Evolutionary conservation across 2,329 filamentous ascomycete genomes (phyloP), one percentile per base, ranked within the genome.

Genomic region (Podosphaera leucotricha): DNA sequence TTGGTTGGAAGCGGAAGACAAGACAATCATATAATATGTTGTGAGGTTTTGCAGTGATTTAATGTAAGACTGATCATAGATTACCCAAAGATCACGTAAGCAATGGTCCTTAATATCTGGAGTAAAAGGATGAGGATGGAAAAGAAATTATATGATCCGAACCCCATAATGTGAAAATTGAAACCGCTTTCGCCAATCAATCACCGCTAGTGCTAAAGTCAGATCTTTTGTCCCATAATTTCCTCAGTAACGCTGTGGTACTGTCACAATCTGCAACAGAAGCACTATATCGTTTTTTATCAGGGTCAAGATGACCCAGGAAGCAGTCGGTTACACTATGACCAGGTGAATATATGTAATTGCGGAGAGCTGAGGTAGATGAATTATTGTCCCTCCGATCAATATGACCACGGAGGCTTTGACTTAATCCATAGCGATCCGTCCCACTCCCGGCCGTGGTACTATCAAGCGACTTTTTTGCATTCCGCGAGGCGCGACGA

Each of bases 201-300:
- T 58, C 55, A 41, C 52, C 48, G 43, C 71, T 75, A 22, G 67
- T 66, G 52, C 69, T 68, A 46, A 75, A 59, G 52, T 75, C 70
- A 56, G 66, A 61, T 41, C 64, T 69, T 62, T 71, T 75, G 39
- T 77, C 72, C 73, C 73, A 77, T 41, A 77, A 57, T 48, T 68
- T 70, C 45, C 72, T 62, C 44, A 77, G 58, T 38, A 75, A 52
- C 3, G 66, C 61, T 1, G 65, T 59, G 1, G 70, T 66, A 8
- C 63, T 65, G 41, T 53, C 54, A 41, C 70, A 66, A 21, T 67
- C 67, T 19, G 66, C 62, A n/a, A 43, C 46, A 41, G 43, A 42
- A 13, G 33, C 15, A 44, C 43, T 18, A 37, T 20, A n/a, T 8
- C 16, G 18, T 20, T 26, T 22, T 15, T 22, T 28, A n/a, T 30